Evolutionary conservation across 2,329 filamentous ascomycete species (phyloP), one percentile per base, ranked within the genome.

Genomic region (Exophiala sideris): DNA sequence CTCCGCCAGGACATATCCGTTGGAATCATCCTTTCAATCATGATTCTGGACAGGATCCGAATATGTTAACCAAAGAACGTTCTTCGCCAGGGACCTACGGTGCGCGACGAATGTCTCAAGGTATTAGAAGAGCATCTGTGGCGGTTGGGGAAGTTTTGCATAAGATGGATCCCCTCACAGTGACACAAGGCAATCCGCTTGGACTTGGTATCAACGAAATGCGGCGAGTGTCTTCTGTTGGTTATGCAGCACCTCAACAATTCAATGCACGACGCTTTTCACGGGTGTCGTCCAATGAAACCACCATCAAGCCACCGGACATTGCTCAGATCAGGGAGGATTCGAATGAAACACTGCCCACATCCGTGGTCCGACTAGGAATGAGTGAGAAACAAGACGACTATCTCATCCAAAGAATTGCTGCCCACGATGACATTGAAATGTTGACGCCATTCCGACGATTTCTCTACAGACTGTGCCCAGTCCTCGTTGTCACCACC

Each of bases 41-140:
- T 29, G 24, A 29, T 66, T 61, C 62, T 66, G 65, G 34, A 66
- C 63, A 34, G 65, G 65, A 10, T 62, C 62, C 18, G 65, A 65
- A 7, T 67, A 62, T 33, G 57, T 64, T 9, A 45, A 65, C 29
- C 56, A 65, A 20, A 54, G 65, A n/a, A 40, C 49, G 24, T 29
- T 29, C 24, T 29, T 29, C 24, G 24, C 24, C 24, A 8, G 24
- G 24, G 7, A 29, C 5, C 2, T 29, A 29, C 7, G 24, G 24
- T 5, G 24, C 24, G 18, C 44, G 54, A 24, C 36, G 51, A 16
- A 44, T 54, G 50, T 58, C 55, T 18, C 46, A 58, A 8, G 35
- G 24, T 16, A 35, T 52, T 21, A 48, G 52, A 48, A 48, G 49
- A 41, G 52, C 52, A 9, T 58, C 56, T 18, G 35, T 34, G 24